phyloP scores from a whole-genome alignment of 2,329 filamentous ascomycete genomes.

The Colletotrichum sp. region DNA sequence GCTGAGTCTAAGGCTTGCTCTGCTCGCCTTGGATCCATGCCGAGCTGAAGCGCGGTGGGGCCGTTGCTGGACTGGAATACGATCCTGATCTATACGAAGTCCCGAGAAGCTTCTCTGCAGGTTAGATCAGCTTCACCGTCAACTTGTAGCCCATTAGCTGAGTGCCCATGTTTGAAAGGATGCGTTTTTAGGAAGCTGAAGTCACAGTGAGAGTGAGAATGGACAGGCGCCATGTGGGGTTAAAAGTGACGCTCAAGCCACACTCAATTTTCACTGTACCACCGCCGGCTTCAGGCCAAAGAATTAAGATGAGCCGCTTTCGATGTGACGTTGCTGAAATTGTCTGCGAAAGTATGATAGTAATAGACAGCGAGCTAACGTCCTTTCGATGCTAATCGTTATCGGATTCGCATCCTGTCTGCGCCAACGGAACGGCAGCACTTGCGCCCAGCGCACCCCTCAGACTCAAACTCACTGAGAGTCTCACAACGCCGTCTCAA shows the following conservation, averaged over 20 bases:
- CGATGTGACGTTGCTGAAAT: background rate
- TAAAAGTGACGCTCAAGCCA: conserved; percentile 8
- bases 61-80: background rate
- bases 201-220: background rate
- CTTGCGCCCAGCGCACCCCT: background rate
- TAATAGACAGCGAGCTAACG: background rate
- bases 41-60: background rate
- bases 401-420: background rate
- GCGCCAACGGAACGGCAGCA: background rate
- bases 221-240: conserved; percentile 2
- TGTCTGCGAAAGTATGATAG: background rate
- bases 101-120: background rate
- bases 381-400: background rate
- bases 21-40: background rate
- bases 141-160: background rate
- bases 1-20: background rate
- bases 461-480: background rate
- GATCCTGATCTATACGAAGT: background rate
- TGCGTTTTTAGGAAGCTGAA: background rate
- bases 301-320: background rate
- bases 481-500: background rate
- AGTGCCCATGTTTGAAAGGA: background rate
- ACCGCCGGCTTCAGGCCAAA: background rate
- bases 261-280: conserved; percentile 16
- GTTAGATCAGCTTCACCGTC: background rate